Conservation (phyloP, 352 stramenopile genomes). For the Elongisporangium undulatum region DNA sequence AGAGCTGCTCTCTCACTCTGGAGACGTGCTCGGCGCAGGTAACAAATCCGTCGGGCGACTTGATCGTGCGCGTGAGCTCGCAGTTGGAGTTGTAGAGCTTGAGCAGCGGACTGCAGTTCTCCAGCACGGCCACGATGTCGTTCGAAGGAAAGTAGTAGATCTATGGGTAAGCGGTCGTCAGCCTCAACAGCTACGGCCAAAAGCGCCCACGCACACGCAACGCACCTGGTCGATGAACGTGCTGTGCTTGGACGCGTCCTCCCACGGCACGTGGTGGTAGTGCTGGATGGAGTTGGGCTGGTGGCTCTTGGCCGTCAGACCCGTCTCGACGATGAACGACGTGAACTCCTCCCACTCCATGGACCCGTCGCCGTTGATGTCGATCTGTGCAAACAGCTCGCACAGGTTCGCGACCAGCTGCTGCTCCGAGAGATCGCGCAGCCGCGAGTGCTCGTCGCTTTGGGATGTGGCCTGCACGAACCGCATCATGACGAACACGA, state of each 20-base stretch:
- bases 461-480: slow-evolving; percentile 56
- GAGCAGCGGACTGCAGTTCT: slow-evolving; percentile 68
- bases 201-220: background rate
- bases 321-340: slow-evolving; percentile 88
- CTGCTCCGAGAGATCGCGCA: slow-evolving; percentile 58
- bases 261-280: slow-evolving; percentile 73
- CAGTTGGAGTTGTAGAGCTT: slow-evolving; percentile 84
- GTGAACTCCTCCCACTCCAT: slow-evolving; percentile 93
- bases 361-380: slow-evolving; percentile 89
- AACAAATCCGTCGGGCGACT: slow-evolving; percentile 67
- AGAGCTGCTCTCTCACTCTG: slow-evolving; percentile 20
- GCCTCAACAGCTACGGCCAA: background rate
- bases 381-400: slow-evolving; percentile 89
- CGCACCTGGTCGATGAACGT: slow-evolving; percentile 70
- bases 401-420: slow-evolving; percentile 84
- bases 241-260: slow-evolving; percentile 85
- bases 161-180: slow-evolving; percentile 5
- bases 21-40: slow-evolving; percentile 73
- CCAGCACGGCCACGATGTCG: slow-evolving; percentile 64
- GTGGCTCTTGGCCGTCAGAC: slow-evolving; percentile 74
- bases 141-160: slow-evolving; percentile 82
- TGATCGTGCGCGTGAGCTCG: slow-evolving; percentile 59
- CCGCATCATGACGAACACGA: slow-evolving; percentile 86
- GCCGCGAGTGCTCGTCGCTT: slow-evolving; percentile 58
- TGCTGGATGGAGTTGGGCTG: slow-evolving; percentile 85